Percentiles rank a stretch among this genome's conserved stretches.
These are phyloP conservation scores for Oryza meridionalis DNA, from an alignment of 176 grass and related monocot species.

Conservation along the genomic window DNA sequence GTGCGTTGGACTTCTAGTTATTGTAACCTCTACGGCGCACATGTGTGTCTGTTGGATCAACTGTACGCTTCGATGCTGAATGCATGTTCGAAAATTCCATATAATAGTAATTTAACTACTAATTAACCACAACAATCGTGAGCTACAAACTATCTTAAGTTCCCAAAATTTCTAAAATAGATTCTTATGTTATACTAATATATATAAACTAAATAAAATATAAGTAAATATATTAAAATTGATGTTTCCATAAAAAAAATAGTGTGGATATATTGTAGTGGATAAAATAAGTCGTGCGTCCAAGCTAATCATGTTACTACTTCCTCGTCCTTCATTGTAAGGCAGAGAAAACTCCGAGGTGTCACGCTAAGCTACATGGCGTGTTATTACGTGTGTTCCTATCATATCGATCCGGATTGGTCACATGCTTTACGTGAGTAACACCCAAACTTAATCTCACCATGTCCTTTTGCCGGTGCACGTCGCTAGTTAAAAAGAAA, in stretches of 20 bases:
- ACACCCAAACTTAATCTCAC: not conserved
- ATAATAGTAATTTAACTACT: too few relatives aligned
- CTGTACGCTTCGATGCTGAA: not conserved
- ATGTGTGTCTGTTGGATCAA: not conserved
- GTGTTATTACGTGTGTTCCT: not conserved
- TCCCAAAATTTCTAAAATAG: too few relatives aligned
- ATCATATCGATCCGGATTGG: not conserved
- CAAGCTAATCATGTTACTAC: not conserved
- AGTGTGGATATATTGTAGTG: not conserved
- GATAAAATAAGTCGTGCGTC: not conserved
- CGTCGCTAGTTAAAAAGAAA: not conserved
- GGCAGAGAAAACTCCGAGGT: not conserved
- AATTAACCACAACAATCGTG: too few relatives aligned
- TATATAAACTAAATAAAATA: too few relatives aligned
- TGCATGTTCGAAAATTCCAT: too few relatives aligned
- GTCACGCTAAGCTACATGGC: not conserved
- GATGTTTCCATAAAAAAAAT: not conserved
- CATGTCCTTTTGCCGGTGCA: not conserved
- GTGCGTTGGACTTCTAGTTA: not conserved
- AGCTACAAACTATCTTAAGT: too few relatives aligned
- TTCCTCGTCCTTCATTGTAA: not conserved
- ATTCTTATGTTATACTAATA: too few relatives aligned
- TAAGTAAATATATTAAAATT: not conserved
- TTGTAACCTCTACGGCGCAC: not conserved
- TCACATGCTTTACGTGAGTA: slow-evolving; percentile 1